These are phyloP conservation scores for Fistulinella prunicolor DNA, from an alignment of 768 basidiomycete species.

Conservation along the genomic window DNA sequence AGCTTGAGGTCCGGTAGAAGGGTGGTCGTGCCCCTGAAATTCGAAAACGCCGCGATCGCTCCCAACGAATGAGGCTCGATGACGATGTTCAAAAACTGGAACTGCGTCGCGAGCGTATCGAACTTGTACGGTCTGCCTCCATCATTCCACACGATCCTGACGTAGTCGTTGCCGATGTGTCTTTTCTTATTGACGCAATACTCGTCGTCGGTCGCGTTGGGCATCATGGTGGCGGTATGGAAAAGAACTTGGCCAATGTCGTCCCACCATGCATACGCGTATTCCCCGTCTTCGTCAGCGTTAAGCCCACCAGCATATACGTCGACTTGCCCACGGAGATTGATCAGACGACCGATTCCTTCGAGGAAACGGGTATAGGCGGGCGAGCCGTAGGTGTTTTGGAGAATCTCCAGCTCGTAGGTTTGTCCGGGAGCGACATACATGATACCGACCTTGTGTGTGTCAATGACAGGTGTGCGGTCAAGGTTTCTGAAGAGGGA, in stretches of 20 bases:
- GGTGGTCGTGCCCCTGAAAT: slow-evolving; percentile 37
- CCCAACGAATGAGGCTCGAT: slow-evolving; percentile 90
- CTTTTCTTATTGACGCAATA: slow-evolving; percentile 84
- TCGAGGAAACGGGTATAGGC: slow-evolving; percentile 93
- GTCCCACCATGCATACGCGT: slow-evolving; percentile 99
- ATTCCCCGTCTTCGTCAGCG: slow-evolving; percentile 90
- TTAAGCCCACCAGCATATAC: slow-evolving; percentile 92
- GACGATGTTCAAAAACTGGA: slow-evolving; percentile 97
- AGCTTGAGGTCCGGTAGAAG: slow-evolving; percentile 13
- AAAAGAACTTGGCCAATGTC: slow-evolving; percentile 94
- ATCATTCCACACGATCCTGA: slow-evolving; percentile 98
- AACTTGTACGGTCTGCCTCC: slow-evolving; percentile 86
- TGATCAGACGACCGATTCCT: slow-evolving; percentile 84
- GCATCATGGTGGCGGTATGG: slow-evolving; percentile 98
- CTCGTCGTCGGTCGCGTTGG: slow-evolving; percentile 64
- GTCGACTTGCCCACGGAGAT: slow-evolving; percentile 84
- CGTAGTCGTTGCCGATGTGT: slow-evolving; percentile 95
- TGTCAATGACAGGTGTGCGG: slow-evolving; percentile 90
- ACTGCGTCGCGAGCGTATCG: slow-evolving; percentile 88
- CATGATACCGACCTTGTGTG: slow-evolving; percentile 93
- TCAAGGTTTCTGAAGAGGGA: slow-evolving; percentile 70
- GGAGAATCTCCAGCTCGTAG: slow-evolving; percentile 79
- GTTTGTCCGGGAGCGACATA: slow-evolving; percentile 93
- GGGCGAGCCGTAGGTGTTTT: slow-evolving; percentile 89
- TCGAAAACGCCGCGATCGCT: slow-evolving; percentile 80